Percentiles rank a stretch among this genome's conserved stretches.
Conservation (phyloP, 2,329 filamentous ascomycete species). For the Fusarium sp. region DNA sequence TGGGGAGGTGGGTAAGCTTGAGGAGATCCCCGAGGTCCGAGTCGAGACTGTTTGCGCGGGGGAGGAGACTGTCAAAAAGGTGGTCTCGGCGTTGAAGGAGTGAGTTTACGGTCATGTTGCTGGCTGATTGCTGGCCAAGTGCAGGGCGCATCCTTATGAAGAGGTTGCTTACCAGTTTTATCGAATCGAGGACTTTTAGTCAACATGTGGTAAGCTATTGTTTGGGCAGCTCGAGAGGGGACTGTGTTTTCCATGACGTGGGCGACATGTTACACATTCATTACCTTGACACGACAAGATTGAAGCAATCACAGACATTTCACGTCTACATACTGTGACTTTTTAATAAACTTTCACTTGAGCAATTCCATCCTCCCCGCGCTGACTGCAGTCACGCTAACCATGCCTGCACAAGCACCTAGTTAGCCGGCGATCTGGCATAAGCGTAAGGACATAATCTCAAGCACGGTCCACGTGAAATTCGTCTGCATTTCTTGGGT, state of each 20-base stretch:
- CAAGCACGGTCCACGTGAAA: slow-evolving; percentile 1
- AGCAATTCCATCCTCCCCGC: background rate
- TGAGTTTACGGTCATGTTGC: slow-evolving; percentile 44
- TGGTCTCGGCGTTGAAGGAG: slow-evolving; percentile 74
- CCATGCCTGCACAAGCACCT: background rate
- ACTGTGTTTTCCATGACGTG: background rate
- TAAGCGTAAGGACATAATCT: background rate
- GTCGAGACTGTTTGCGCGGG: slow-evolving; percentile 74
- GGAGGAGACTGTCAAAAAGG: slow-evolving; percentile 65
- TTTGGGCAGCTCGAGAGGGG: background rate
- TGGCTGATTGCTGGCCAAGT: background rate
- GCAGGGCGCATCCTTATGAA: slow-evolving; percentile 47
- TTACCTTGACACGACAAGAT: background rate
- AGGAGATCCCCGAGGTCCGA: slow-evolving; percentile 69
- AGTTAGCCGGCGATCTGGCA: background rate
- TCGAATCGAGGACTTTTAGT: slow-evolving; percentile 41
- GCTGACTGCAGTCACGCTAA: background rate
- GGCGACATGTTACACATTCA: background rate
- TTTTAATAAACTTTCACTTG: background rate
- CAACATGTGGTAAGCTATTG: background rate
- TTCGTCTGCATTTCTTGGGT: background rate
- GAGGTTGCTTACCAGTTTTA: slow-evolving; percentile 43
- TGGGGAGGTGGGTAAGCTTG: slow-evolving; percentile 67
- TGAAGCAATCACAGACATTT: background rate
- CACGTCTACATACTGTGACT: background rate